Evolutionary conservation across 2,329 filamentous ascomycete species (phyloP).

Genomic region (Dendrostoma leiphaemia): DNA sequence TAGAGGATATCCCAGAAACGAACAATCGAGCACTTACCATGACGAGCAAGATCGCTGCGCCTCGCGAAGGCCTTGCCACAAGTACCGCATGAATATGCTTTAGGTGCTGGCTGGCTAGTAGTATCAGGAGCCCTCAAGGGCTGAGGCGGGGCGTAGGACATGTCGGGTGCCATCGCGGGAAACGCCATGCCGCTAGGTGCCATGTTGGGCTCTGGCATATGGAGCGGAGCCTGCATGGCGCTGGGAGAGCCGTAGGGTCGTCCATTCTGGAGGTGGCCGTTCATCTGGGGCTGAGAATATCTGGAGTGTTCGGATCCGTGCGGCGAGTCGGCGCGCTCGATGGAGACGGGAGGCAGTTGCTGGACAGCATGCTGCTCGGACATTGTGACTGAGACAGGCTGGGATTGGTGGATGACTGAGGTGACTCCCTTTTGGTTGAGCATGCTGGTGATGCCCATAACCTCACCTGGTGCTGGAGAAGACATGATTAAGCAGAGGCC

Average conservation of each 20-base stretch:
- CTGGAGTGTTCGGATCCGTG: slow-evolving; percentile 60
- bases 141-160: slow-evolving; percentile 37
- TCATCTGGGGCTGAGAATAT: slow-evolving; percentile 46
- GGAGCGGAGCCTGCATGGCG: slow-evolving; percentile 49
- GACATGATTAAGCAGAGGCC: slow-evolving; percentile 31
- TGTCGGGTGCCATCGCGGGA: slow-evolving; percentile 35
- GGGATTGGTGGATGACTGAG: slow-evolving; percentile 24
- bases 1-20: slow-evolving; percentile 20
- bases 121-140: slow-evolving; percentile 33
- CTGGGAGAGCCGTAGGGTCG: slow-evolving; percentile 53
- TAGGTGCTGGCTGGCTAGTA: slow-evolving; percentile 35
- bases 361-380: slow-evolving; percentile 22
- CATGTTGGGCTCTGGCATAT: slow-evolving; percentile 42
- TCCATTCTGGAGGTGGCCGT: slow-evolving; percentile 36
- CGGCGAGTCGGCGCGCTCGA: slow-evolving; percentile 56
- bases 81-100: slow-evolving; percentile 85
- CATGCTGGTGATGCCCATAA: slow-evolving; percentile 54
- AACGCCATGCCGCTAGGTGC: slow-evolving; percentile 25
- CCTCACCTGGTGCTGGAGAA: slow-evolving; percentile 44
- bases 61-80: slow-evolving; percentile 91
- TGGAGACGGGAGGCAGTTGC: slow-evolving; percentile 28
- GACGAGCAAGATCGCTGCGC: slow-evolving; percentile 88
- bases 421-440: slow-evolving; percentile 47
- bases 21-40: slow-evolving; percentile 51
- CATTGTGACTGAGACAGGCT: slow-evolving; percentile 28